A percentile compares a stretch with the other conserved stretches of the same genome.
Evolutionary conservation across 768 basidiomycete genomes (phyloP).

Genomic region (Cubamyces lactineus): DNA sequence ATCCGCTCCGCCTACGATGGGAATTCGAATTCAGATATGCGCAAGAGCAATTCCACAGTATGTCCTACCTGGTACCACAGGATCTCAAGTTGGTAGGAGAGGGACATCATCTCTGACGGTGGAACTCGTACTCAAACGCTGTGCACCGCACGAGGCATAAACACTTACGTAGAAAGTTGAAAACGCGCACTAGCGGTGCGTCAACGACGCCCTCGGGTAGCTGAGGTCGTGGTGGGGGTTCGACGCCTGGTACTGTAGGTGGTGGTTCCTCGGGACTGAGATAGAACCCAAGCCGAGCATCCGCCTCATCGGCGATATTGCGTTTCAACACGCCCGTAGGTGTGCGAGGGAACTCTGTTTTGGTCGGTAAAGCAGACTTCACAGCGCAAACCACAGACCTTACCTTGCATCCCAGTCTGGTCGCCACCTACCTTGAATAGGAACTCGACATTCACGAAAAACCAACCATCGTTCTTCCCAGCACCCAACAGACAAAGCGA

Average conservation of each 20-base stretch:
- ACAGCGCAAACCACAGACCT: neutral
- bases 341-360: slow-evolving; percentile 70
- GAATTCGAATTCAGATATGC: slow-evolving; percentile 1
- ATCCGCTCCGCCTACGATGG: slow-evolving; percentile 68
- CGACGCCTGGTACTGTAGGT: slow-evolving; percentile 40
- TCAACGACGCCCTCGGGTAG: slow-evolving; percentile 69
- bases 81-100: slow-evolving; percentile 92
- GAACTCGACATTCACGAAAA: slow-evolving; percentile 79
- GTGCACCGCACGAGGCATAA: neutral
- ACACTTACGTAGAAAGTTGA: slow-evolving; percentile 84
- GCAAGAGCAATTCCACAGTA: neutral
- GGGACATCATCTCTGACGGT: slow-evolving; percentile 81
- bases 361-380: neutral
- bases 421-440: slow-evolving; percentile 75
- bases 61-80: slow-evolving; percentile 70
- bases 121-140: slow-evolving; percentile 16
- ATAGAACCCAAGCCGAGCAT: slow-evolving; percentile 67
- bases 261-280: slow-evolving; percentile 45
- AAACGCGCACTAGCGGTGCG: slow-evolving; percentile 81
- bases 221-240: slow-evolving; percentile 49
- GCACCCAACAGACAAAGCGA: slow-evolving; percentile 77
- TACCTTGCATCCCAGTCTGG: slow-evolving; percentile 71
- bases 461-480: slow-evolving; percentile 77
- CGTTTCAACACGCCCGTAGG: slow-evolving; percentile 65
- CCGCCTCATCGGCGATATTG: slow-evolving; percentile 74